Base-by-base conservation (phyloP, 2,329 filamentous ascomycete species). In the Cladosporium velox region DNA sequence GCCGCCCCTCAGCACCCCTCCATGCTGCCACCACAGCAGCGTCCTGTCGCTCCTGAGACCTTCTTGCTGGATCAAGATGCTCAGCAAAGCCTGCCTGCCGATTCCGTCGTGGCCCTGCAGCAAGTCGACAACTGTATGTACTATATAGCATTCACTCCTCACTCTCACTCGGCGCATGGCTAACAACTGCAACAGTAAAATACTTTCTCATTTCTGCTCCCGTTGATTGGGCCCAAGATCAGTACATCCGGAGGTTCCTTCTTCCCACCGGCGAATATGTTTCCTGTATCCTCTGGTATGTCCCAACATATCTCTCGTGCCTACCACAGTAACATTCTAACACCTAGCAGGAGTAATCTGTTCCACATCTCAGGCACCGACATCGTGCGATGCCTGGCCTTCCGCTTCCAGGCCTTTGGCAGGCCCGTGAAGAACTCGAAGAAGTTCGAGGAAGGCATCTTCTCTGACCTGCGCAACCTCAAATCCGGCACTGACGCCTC, bases 361-460 rank as follows among this genome's bases (percentile, higher is more conserved):
- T 99, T 99, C 80, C 95, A 99, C 85, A 96, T 99, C 76, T 98
- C 95, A 30, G 95, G 95, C 70, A 99, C 95, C 72, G 95, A 99
- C 80, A 99, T 99, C 76, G 95, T 99, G 68, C 90, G 95, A 87
- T 99, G 95, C 77, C 87, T 99, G 55, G 96, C 95, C 8, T 99
- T 99, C 84, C 87, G 95, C 77, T 99, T 99, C 83, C 95, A 98
- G 83, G 95, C 95, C 61, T 99, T 99, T 77, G 95, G 95, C 74
- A 92, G 95, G 66, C 95, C 95, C 0, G 95, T 99, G 68, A 98
- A 97, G 86, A 99, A 99, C 84, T 96, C 94, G 49, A 99, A 99
- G 85, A 99, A 99, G 81, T 99, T 99, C 77, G 95, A 99, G 81
- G 95, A 99, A 81, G 95, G 95, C 73, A 98, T 99, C 81, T 99